Percentiles rank a stretch among this genome's conserved stretches.
These are phyloP conservation scores for Purshia tridentata DNA, from an alignment of 306 rosid species.

Conservation along the genomic window DNA sequence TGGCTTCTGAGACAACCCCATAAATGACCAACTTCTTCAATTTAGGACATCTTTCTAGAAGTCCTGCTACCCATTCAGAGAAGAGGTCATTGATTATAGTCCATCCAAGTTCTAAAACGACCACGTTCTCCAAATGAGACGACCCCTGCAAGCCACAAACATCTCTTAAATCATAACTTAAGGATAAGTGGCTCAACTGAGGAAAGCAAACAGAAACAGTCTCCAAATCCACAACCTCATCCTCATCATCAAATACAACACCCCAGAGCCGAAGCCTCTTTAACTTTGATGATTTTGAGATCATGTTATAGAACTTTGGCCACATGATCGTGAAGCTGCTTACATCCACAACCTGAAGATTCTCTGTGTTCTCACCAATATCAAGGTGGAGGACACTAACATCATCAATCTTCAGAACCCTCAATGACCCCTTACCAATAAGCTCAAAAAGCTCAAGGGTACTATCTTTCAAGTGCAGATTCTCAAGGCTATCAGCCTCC, in stretches of 20 bases:
- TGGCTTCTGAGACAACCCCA: conserved; percentile 67
- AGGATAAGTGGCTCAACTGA: conserved; percentile 48
- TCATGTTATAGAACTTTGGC: conserved; percentile 75
- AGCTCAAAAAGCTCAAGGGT: conserved; percentile 56
- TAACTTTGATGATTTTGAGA: conserved; percentile 61
- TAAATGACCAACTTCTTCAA: conserved; percentile 58
- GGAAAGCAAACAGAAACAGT: conserved; percentile 64
- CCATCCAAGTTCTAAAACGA: conserved; percentile 84
- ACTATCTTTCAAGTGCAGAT: conserved; percentile 56
- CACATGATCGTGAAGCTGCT: conserved; percentile 65
- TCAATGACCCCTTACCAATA: conserved; percentile 55
- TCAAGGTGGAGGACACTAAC: conserved; percentile 67
- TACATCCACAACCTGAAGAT: conserved; percentile 74
- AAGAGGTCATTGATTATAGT: conserved; percentile 63
- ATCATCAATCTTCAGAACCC: conserved; percentile 61
- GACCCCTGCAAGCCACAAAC: conserved; percentile 68
- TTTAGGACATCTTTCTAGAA: conserved; percentile 69
- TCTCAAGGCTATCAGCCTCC: conserved; percentile 59
- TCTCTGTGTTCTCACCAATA: conserved; percentile 66
- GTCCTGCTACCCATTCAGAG: conserved; percentile 72
- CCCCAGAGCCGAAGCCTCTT: conserved; percentile 66
- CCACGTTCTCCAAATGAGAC: conserved; percentile 58
- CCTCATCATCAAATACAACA: conserved; percentile 63
- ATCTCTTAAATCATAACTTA: conserved; percentile 61
- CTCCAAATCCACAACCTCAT: conserved; percentile 65